Evolutionary conservation across 352 stramenopile species (phyloP), one percentile per base, ranked within the genome.

Genomic region (Phytophthora ohioensis): DNA sequence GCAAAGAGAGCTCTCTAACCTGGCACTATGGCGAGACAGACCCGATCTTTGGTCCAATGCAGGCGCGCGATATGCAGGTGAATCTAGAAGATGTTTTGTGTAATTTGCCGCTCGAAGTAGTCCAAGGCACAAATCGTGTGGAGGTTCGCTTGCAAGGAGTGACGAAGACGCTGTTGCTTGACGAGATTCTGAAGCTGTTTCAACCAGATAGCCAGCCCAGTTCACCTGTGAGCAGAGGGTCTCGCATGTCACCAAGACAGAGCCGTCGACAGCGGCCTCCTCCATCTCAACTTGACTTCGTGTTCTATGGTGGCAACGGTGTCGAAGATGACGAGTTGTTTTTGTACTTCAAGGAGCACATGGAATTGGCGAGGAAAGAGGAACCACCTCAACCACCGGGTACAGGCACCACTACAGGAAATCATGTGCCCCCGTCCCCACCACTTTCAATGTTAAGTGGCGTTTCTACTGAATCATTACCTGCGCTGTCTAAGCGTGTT

Each of bases 281-380:
- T 39, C 21, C 53, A 30, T n/a, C 60, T n/a, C 72, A 78, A 17
- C 64, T 97, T 17, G 90, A 97, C 59, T 96, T 97, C 58, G 79
- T 97, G 17, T 88, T 97, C 56, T 95, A 89, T 43, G 89, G 90
- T 32, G 88, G 90, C 43, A 93, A 95, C 57, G 87, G 91, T 4
- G 69, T 92, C 4, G 89, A 91, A 34, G 90, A 97, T 58, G 88
- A 95, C 65, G 90, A 97, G 54, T 67, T 97, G 58, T 97, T 96
- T 61, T 83, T 84, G 68, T 94, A 91, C 54, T 92, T 97, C 64
- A 82, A 87, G 41, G 84, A 92, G 60, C 81, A 91, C 42, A 76
- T 79, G 54, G 81, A 87, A 54, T 48, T 73, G 15, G 59, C 73
- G 3, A 76, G 74, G 67, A 76, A 77, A 41, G 58, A 70, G 7